A percentile compares a stretch with the other conserved stretches of the same genome.
Conservation (phyloP, 2,329 filamentous ascomycete species). For the Claviceps humidiphila region DNA sequence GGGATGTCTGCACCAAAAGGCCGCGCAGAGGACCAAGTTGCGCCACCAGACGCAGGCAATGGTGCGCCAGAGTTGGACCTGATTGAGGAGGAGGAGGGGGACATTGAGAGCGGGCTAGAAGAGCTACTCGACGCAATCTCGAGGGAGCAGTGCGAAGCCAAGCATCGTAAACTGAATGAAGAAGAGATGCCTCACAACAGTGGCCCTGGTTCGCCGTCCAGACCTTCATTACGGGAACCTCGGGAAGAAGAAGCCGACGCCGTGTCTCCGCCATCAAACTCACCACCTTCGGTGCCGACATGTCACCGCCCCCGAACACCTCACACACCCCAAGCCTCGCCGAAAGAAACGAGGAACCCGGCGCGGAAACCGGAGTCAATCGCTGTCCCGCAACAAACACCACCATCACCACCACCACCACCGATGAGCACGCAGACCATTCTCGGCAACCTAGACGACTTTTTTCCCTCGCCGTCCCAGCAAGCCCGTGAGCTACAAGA, state of each 20-base stretch:
- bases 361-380: neutral
- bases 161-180: too few relatives aligned
- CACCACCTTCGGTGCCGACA: neutral
- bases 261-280: slow-evolving; percentile 1
- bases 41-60: neutral
- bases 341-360: neutral
- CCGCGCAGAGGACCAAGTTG: neutral
- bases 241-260: neutral
- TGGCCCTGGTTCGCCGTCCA: neutral
- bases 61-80: slow-evolving; percentile 8
- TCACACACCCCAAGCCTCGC: neutral
- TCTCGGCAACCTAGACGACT: slow-evolving; percentile 37
- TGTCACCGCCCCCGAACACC: neutral
- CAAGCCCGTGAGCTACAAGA: slow-evolving; percentile 39
- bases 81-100: slow-evolving; percentile 11
- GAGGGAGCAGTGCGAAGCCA: slow-evolving; percentile 6
- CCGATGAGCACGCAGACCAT: slow-evolving; percentile 39
- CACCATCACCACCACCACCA: slow-evolving; percentile 10
- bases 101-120: slow-evolving; percentile 11
- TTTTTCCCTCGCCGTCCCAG: slow-evolving; percentile 44
- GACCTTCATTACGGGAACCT: neutral
- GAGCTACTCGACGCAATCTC: slow-evolving; percentile 8
- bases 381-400: slow-evolving; percentile 2
- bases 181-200: neutral
- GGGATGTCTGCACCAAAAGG: neutral